A percentile compares a stretch with the other conserved stretches of the same genome.
Conservation (phyloP, 73 alveolate genomes). For the Tetrahymena thermophila region DNA sequence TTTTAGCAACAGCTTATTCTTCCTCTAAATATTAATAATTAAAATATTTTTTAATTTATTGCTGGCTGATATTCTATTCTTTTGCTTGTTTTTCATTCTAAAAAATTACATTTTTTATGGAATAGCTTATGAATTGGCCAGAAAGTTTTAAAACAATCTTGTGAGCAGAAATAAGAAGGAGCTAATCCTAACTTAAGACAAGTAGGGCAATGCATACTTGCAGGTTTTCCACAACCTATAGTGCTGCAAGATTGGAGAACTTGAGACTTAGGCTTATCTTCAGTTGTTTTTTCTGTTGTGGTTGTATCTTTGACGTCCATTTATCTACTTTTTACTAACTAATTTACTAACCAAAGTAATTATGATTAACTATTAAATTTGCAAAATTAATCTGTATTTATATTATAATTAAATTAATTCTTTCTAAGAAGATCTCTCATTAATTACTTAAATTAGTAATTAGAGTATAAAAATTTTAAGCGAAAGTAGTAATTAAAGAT, state of each 20-base stretch:
- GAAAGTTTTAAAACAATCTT: slow-evolving; percentile 78
- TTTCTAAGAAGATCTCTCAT: not conserved
- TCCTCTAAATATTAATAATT: not conserved
- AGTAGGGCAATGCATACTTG: slow-evolving; percentile 86
- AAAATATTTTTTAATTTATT: not conserved
- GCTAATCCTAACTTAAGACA: slow-evolving; percentile 76
- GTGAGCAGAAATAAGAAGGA: slow-evolving; percentile 81
- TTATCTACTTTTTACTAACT: too few relatives aligned
- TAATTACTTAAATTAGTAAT: not conserved
- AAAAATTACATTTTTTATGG: slow-evolving; percentile 55
- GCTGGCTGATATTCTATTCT: not conserved
- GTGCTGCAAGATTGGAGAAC: slow-evolving; percentile 49
- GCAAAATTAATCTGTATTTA: not conserved
- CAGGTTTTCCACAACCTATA: slow-evolving; percentile 81
- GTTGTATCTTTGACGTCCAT: not conserved
- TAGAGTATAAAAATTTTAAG: not conserved
- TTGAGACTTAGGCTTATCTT: not conserved
- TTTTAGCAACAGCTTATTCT: slow-evolving; percentile 41
- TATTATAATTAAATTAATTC: not conserved
- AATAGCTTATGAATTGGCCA: slow-evolving; percentile 83
- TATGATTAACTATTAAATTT: not conserved
- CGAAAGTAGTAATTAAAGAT: not conserved
- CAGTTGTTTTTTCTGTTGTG: not conserved
- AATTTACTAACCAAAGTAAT: too few relatives aligned
- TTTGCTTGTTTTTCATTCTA: not conserved